Base-by-base conservation (phyloP, 2,329 filamentous ascomycete species). In the Pseudogymnoascus sp. region DNA sequence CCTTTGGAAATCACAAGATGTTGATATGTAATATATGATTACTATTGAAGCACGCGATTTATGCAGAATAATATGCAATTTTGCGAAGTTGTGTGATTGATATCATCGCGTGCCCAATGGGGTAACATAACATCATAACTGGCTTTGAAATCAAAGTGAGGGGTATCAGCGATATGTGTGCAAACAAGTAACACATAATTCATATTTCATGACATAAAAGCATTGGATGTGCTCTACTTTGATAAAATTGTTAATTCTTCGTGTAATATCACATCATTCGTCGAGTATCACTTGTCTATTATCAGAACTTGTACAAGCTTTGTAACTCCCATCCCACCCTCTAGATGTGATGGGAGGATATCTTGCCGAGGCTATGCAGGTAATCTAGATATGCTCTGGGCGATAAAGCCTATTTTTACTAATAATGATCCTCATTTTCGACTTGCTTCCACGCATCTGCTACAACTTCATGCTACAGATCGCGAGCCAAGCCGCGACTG, bases 221-320 rank as follows among this genome's bases (percentile, higher is more conserved):
- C 13, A 9, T 45, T n/a, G 39, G 39, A 2, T n/a, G 13, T 45
- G 39, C 21, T 45, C 7, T 26, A 15, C 7, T n/a, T 26, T 18
- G 5, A 34, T 7, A 15, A n/a, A 7, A 58, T 58, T 35, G 19
- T 26, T 23, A 58, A 58, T 26, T 58, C n/a, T 13, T 23, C 3
- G 34, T 35, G 34, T 58, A n/a, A 58, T 38, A 58, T 41, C 56
- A 38, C 56, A 58, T 58, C 34, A 58, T 41, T 18, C 56, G 41
- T 48, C 41, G 8, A 8, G 41, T 41, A 12, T 48, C 21, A 13
- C 41, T 28, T 28, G 41, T 28, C 23, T 48, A 21, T 28, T 28
- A 48, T 28, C 26, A 48, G 23, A 48, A 23, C 10, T 5, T 13
- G n/a, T 10, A 41, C 38, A 41, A 23, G 38, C 38, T 23, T 41